These are phyloP conservation scores for Hortiboletus flavorubellus DNA, from an alignment of 768 basidiomycete species.

Conservation along the genomic window DNA sequence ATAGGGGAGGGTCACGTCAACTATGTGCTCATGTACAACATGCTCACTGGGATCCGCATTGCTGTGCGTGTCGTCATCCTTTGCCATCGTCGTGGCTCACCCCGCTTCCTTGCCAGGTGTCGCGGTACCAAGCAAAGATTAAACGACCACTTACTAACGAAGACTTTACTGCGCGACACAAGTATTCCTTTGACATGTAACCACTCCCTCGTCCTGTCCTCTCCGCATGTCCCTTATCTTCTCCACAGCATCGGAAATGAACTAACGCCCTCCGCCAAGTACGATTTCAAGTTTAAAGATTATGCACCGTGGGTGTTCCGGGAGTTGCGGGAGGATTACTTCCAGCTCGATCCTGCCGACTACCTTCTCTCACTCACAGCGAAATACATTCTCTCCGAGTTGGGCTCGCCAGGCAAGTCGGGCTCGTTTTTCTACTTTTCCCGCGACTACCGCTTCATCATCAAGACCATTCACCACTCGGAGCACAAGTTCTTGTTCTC, in stretches of 20 bases:
- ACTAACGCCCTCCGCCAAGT: slow-evolving; percentile 94
- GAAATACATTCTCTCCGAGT: slow-evolving; percentile 96
- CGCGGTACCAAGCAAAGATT: slow-evolving; percentile 94
- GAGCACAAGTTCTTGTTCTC: slow-evolving; percentile 92
- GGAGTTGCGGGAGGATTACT: slow-evolving; percentile 88
- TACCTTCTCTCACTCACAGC: slow-evolving; percentile 95
- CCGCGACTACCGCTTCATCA: slow-evolving; percentile 98
- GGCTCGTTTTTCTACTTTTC: slow-evolving; percentile 99
- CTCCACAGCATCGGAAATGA: slow-evolving; percentile 85
- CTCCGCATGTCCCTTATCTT: not conserved
- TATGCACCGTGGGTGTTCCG: slow-evolving; percentile 99
- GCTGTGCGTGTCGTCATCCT: slow-evolving; percentile 52
- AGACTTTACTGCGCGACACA: slow-evolving; percentile 87
- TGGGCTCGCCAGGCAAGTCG: slow-evolving; percentile 97
- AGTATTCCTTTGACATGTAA: slow-evolving; percentile 96
- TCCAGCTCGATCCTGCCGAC: slow-evolving; percentile 95
- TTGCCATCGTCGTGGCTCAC: slow-evolving; percentile 2
- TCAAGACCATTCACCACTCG: slow-evolving; percentile 94
- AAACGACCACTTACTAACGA: slow-evolving; percentile 79
- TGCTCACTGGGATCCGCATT: slow-evolving; percentile 97
- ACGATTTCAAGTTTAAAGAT: slow-evolving; percentile 99
- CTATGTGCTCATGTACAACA: slow-evolving; percentile 99
- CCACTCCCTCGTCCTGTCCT: slow-evolving; percentile 25
- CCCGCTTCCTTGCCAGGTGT: slow-evolving; percentile 54
- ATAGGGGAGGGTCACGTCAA: slow-evolving; percentile 99